Evolutionary conservation across 257 asterid species (phyloP).

Genomic region (Fraxinus quadrangulata): DNA sequence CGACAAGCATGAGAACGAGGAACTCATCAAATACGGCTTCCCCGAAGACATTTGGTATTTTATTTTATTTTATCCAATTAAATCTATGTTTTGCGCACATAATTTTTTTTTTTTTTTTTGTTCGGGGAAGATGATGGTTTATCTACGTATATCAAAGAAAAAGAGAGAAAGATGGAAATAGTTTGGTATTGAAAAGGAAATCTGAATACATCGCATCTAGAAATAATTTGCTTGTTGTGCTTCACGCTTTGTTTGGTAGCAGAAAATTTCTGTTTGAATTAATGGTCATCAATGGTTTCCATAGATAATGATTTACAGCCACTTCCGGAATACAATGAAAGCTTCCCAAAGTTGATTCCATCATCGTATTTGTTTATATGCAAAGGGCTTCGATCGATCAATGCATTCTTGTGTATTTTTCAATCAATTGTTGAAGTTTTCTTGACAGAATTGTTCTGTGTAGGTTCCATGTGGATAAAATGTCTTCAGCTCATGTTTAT

Average conservation of each 20-base stretch:
- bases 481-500: slow-evolving; percentile 99
- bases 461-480: slow-evolving; percentile 98
- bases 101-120: neutral
- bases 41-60: slow-evolving; percentile 85
- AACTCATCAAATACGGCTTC: slow-evolving; percentile 90
- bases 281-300: neutral
- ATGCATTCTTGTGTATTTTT: slow-evolving; percentile 21
- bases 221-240: neutral
- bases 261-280: neutral
- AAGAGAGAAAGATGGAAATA: neutral
- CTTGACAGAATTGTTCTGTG: slow-evolving; percentile 33
- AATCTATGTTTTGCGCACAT: neutral
- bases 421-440: slow-evolving; percentile 22
- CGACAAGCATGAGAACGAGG: slow-evolving; percentile 93
- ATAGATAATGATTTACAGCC: neutral
- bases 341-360: neutral
- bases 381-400: neutral
- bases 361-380: neutral
- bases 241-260: neutral
- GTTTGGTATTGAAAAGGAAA: too few relatives aligned
- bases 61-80: neutral
- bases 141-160: neutral
- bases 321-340: neutral
- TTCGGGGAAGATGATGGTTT: neutral
- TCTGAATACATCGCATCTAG: too few relatives aligned